Evolutionary conservation across 1,284 basidiomycete species (phyloP), one percentile per base, ranked within the genome.

Genomic region (Pseudomicrostroma phylloplanum): DNA sequence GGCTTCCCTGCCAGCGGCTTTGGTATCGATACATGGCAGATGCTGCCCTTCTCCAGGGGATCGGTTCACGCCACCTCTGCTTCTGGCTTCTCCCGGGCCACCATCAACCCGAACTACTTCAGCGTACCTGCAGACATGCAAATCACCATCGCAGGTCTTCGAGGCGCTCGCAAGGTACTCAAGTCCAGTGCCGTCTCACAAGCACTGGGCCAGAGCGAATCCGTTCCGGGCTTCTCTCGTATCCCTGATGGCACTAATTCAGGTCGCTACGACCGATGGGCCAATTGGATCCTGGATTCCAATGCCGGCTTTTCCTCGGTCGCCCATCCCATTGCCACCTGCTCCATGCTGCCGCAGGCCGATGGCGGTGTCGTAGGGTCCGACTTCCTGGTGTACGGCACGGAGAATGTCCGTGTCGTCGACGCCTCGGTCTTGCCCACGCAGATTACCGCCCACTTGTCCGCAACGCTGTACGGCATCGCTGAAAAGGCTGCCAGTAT

Each of bases 281-380:
- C 64, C n/a, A 62, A 57, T 0, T 82, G 80, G 80, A 70, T 75
- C 40, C 60, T 77, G 64, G 49, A 74, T 63, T 59, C 58, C 23
- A 57, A 73, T 71, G 68, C 78, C 67, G 66, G 80, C 80, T 58
- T 72, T 46, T 26, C 62, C 1, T 79, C 82, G 4, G 84, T 84
- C n/a, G 80, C 81, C 21, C 85, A 86, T 75, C 86, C 86, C 4
- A 81, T 87, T 53, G 86, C 84, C 0, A 87, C 86, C 0, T 83
- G 82, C 1, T 80, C 85, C 3, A 87, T 88, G 86, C 86, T 86
- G 83, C 80, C 77, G 46, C 80, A 82, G 40, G 81, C 80, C 1
- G 80, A 86, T 4, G 87, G 86, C 36, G 87, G 86, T 72, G 78
- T 74, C 64, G 82, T 81, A 7, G 81, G 80, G 53, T 58, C 55